phyloP scores from a whole-genome alignment of 176 grass and related monocot species.

The Zea luxurians region DNA sequence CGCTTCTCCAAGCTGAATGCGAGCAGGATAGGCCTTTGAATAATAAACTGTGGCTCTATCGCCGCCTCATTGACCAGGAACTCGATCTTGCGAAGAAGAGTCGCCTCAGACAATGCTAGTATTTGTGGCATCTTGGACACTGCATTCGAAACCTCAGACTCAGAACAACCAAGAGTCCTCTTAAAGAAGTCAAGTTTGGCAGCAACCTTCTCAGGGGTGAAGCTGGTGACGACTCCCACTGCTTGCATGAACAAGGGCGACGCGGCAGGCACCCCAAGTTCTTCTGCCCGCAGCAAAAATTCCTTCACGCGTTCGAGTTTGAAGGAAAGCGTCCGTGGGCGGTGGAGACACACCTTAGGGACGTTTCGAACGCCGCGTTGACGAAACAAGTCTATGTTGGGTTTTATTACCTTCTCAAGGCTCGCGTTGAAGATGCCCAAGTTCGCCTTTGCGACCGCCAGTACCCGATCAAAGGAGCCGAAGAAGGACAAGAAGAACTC shows the following conservation, averaged over 20 bases:
- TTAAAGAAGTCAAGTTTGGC: neutral
- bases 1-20: no score
- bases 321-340: neutral
- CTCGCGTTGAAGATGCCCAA: neutral
- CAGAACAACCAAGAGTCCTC: neutral
- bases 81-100: neutral
- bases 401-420: neutral
- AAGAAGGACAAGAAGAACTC: no score
- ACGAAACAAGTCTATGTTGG: neutral
- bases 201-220: neutral
- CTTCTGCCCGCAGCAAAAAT: neutral
- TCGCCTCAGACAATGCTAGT: neutral
- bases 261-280: neutral
- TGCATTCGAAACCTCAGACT: neutral
- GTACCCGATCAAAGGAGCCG: no score
- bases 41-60: neutral
- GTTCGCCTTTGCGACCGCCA: neutral
- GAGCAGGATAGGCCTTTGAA: neutral
- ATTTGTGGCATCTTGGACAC: neutral
- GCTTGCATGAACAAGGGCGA: neutral
- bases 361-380: neutral
- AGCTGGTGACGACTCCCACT: rapidly evolving
- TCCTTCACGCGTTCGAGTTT: neutral
- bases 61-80: neutral
- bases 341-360: neutral